Percentiles rank a stretch among this genome's conserved stretches.
These are phyloP conservation scores for Russula virescens DNA, from an alignment of 768 basidiomycete species.

Conservation along the genomic window DNA sequence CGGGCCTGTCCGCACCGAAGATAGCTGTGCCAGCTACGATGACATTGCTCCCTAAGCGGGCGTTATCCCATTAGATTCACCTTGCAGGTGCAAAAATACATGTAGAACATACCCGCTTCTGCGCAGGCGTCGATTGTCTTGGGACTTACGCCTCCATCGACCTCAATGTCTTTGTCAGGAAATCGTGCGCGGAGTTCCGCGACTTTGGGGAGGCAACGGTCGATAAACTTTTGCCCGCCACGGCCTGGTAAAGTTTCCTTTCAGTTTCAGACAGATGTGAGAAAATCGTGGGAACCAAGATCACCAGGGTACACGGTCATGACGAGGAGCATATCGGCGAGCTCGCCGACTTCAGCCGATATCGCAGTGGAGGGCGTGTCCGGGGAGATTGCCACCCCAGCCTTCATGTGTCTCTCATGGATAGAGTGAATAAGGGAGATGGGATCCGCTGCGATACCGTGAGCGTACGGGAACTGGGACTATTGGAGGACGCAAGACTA, in stretches of 20 bases:
- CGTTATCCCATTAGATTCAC: neutral
- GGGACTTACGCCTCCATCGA: slow-evolving; percentile 96
- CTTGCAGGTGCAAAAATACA: neutral
- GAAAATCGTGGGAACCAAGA: neutral
- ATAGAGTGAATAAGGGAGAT: slow-evolving; percentile 74
- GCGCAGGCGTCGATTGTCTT: slow-evolving; percentile 86
- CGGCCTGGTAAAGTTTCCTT: slow-evolving; percentile 44
- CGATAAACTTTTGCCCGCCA: slow-evolving; percentile 95
- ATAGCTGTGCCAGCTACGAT: slow-evolving; percentile 97
- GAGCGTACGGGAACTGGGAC: neutral
- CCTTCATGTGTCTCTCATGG: slow-evolving; percentile 81
- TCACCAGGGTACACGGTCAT: slow-evolving; percentile 96
- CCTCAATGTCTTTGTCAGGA: slow-evolving; percentile 94
- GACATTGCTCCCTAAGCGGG: slow-evolving; percentile 80
- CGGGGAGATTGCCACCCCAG: slow-evolving; percentile 95
- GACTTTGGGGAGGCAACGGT: slow-evolving; percentile 90
- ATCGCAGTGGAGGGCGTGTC: slow-evolving; percentile 87
- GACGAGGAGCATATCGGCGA: slow-evolving; percentile 92
- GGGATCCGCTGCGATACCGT: slow-evolving; percentile 50
- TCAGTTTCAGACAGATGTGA: neutral
- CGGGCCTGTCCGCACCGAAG: slow-evolving; percentile 76
- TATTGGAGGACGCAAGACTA: slow-evolving; percentile 29
- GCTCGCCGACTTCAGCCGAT: slow-evolving; percentile 74
- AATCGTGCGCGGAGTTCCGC: slow-evolving; percentile 84
- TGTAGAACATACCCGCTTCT: slow-evolving; percentile 59